phyloP scores from a whole-genome alignment of 2,329 filamentous ascomycete genomes.

The Colletotrichum neosansevieriae region DNA sequence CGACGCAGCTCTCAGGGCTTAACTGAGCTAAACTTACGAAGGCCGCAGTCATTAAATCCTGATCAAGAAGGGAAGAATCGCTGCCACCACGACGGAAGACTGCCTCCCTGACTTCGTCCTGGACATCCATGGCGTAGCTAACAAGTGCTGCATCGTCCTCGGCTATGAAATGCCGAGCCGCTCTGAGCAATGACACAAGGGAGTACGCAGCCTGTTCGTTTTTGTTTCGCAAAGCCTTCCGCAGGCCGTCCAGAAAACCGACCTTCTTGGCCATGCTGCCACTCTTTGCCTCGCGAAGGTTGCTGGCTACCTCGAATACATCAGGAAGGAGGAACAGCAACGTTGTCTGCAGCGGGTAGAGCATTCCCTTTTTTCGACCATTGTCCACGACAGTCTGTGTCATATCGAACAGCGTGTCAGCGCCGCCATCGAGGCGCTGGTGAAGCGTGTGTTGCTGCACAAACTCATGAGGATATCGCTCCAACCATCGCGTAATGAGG shows the following conservation, averaged over 20 bases:
- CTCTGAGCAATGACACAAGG: slow-evolving; percentile 71
- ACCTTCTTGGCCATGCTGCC: slow-evolving; percentile 74
- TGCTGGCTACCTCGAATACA: slow-evolving; percentile 77
- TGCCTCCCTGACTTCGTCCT: slow-evolving; percentile 75
- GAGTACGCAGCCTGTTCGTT: slow-evolving; percentile 77
- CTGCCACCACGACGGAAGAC: slow-evolving; percentile 67
- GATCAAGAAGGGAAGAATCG: slow-evolving; percentile 67
- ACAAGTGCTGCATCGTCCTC: slow-evolving; percentile 73
- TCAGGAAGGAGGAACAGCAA: slow-evolving; percentile 75
- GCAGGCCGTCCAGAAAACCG: slow-evolving; percentile 71
- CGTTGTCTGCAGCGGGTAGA: slow-evolving; percentile 73
- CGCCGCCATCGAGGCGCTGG: slow-evolving; percentile 72
- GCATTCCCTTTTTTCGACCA: slow-evolving; percentile 63
- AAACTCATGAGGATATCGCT: slow-evolving; percentile 74
- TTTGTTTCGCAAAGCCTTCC: slow-evolving; percentile 72
- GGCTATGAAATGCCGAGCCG: slow-evolving; percentile 72
- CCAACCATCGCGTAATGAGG: slow-evolving; percentile 74
- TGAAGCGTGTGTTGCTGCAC: slow-evolving; percentile 71
- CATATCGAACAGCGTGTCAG: slow-evolving; percentile 79
- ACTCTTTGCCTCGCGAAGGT: slow-evolving; percentile 73
- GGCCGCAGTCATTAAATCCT: slow-evolving; percentile 74
- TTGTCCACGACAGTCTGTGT: slow-evolving; percentile 71
- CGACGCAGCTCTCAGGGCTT: slow-evolving; percentile 69
- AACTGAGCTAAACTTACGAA: slow-evolving; percentile 75
- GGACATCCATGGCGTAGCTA: slow-evolving; percentile 77